Base-by-base conservation (phyloP, 75 land plant species). In the Adiantum capillusveneris region DNA sequence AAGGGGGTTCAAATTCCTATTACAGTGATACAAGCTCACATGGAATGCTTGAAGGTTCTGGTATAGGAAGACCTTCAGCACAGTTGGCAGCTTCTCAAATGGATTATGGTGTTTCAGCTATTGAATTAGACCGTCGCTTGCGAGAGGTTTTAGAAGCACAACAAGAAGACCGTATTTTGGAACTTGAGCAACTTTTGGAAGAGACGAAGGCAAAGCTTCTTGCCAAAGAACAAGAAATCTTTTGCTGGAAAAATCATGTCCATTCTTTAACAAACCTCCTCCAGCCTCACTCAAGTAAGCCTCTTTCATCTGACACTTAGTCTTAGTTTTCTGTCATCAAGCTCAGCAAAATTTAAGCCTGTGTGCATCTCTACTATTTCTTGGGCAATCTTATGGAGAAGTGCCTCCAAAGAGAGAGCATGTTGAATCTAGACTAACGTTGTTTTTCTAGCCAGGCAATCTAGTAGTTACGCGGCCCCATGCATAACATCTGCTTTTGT, bases 91-190 rank as follows among this genome's bases (percentile, higher is more conserved):
- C 42, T 9, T 2, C 5, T 20, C 6, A 2, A 17, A 20, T 46
- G n/a, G 49, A 46, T 20, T 17, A 46, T 46, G 49, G 12, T 6
- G 49, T 46, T 14, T 7, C 17, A 46, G 49, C 49, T 14, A 46
- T 46, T 46, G 49, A 46, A 20, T 14, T 46, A 14, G 49, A 46
- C 14, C 17, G 49, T 20, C 49, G 49, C 21, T 20, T 46, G 14
- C 6, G 49, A n/a, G 49, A 46, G 21, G 49, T 46, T 46, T 17
- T 46, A 46, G 49, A 46, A 46, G 49, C 49, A 46, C 49, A 46
- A 46, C 49, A 46, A 20, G 14, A 46, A 20, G 49, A 46, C 2
- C 49, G 49, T 14, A 46, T 46, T 6, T n/a, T 17, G 17, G 49
- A 46, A 17, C 49, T 46, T 46, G 49, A 46, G 49, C n/a, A n/a